phyloP scores from a whole-genome alignment of 1,284 basidiomycete species.

The Agaricales sp. region DNA sequence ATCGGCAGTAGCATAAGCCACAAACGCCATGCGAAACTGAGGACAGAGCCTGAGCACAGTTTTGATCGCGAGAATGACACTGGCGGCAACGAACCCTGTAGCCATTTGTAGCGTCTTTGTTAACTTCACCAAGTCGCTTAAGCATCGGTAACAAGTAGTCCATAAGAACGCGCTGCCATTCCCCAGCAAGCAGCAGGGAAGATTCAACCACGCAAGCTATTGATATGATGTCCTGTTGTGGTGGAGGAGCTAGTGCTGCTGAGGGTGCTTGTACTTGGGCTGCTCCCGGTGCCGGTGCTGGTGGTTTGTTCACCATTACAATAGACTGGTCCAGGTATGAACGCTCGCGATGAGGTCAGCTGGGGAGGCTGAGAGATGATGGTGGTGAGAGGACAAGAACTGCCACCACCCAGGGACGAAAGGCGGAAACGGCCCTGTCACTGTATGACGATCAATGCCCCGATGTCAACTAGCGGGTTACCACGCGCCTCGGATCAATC shows the following conservation, averaged over 20 bases:
- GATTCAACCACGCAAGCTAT: constrained; percentile 56
- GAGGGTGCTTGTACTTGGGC: too few species aligned
- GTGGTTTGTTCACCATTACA: neutral
- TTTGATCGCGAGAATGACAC: neutral
- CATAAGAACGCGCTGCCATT: constrained; percentile 39
- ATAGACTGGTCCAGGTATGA: neutral
- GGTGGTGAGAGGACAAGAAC: too few species aligned
- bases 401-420: too few species aligned
- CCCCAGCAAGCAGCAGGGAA: constrained; percentile 40
- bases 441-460: too few species aligned
- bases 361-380: too few species aligned
- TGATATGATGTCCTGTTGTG: constrained; percentile 26
- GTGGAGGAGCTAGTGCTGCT: too few species aligned
- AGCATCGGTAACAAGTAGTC: constrained; percentile 45
- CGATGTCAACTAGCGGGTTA: too few species aligned
- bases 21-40: constrained; percentile 43
- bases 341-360: too few species aligned
- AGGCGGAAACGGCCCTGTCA: too few species aligned
- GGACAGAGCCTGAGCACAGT: constrained; percentile 6
- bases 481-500: too few species aligned
- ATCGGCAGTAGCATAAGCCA: constrained; percentile 35
- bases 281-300: neutral
- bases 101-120: too few species aligned
- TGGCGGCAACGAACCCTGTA: constrained; percentile 19
- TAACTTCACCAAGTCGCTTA: constrained; percentile 37